phyloP scores from a whole-genome alignment of 768 basidiomycete species.

The Neoboletus magnificus region DNA sequence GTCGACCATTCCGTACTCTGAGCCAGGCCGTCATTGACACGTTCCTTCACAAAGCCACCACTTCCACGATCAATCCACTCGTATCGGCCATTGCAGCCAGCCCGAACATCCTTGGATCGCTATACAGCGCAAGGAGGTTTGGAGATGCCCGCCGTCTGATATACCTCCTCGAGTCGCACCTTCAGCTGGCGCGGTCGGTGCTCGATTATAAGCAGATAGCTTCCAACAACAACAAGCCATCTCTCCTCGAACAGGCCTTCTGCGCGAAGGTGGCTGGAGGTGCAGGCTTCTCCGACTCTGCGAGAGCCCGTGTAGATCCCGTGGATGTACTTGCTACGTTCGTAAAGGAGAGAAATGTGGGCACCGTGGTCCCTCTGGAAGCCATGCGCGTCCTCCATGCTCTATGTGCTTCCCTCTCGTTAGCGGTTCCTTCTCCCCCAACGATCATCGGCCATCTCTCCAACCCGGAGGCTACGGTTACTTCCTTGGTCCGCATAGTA shows the following conservation, averaged over 20 bases:
- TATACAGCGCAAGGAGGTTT: slow-evolving; percentile 62
- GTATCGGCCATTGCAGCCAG: slow-evolving; percentile 67
- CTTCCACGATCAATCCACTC: slow-evolving; percentile 78
- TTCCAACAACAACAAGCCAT: slow-evolving; percentile 42
- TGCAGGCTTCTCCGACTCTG: slow-evolving; percentile 41
- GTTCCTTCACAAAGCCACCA: slow-evolving; percentile 70
- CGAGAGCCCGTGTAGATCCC: slow-evolving; percentile 56
- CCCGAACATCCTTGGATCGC: slow-evolving; percentile 51
- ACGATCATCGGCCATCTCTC: slow-evolving; percentile 77
- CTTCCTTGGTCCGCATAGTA: slow-evolving; percentile 65
- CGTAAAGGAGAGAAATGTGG: slow-evolving; percentile 62
- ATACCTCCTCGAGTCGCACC: slow-evolving; percentile 63
- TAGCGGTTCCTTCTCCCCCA: slow-evolving; percentile 57
- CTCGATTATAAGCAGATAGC: slow-evolving; percentile 62
- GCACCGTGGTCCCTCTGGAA: slow-evolving; percentile 57
- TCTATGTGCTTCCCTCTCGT: slow-evolving; percentile 62
- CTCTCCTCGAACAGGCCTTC: slow-evolving; percentile 72
- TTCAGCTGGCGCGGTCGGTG: slow-evolving; percentile 58
- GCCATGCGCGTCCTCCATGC: slow-evolving; percentile 66
- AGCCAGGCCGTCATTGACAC: slow-evolving; percentile 66
- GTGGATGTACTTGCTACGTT: slow-evolving; percentile 72
- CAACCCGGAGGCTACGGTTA: slow-evolving; percentile 68
- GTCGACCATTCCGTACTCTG: slow-evolving; percentile 57
- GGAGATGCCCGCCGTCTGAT: slow-evolving; percentile 69
- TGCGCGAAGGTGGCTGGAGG: slow-evolving; percentile 59